Base-by-base conservation (phyloP, 169 alveolate species). In the Cyclospora cayetanensis region DNA sequence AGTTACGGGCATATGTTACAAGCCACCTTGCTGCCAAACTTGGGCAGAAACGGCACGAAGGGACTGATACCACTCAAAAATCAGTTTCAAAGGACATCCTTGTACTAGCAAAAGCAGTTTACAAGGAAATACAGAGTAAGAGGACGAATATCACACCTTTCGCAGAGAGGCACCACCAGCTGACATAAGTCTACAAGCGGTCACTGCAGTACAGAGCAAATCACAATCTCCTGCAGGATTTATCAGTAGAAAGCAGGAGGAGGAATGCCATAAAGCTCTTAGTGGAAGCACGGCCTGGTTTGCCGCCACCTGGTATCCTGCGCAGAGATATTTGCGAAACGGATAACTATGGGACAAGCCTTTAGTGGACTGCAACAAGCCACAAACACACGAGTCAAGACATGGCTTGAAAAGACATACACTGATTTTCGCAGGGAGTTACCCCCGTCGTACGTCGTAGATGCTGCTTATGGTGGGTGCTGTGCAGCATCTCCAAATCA, bases 381-480 rank as follows among this genome's bases (percentile, higher is more conserved):
- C 3, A 42, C 86, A 43, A 66, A 43, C 25, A 76, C 46, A 66
- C 41, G 66, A 27, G 86, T 76, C 35, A 27, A 66, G 22, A 52
- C 31, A 46, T 80, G 89, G 89, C 41, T 80, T 22, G 34, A 18
- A 7, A 15, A 35, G 29, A 63, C 1, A 18, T 80, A 50, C 65
- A n/a, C 89, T 50, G 89, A 80, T 50, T 80, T 80, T 52, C 89
- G 89, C 46, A 29, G 22, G 50, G 70, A 80, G 2, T 50, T 80
- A 29, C 72, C 66, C 20, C 72, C 89, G 1, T 80, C 89, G 43
- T 80, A 52, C 29, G 25, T 80, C 74, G 22, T 80, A 0, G 89
- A 80, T 31, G 72, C 72, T 34, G 89, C 89, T 42, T 35, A 29
- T 74, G 89, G 89, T 80, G 35, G n/a, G 89, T 31, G n/a, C n/a